Base-by-base conservation (phyloP, 2,329 filamentous ascomycete species). In the Fusarium zealandicum region DNA sequence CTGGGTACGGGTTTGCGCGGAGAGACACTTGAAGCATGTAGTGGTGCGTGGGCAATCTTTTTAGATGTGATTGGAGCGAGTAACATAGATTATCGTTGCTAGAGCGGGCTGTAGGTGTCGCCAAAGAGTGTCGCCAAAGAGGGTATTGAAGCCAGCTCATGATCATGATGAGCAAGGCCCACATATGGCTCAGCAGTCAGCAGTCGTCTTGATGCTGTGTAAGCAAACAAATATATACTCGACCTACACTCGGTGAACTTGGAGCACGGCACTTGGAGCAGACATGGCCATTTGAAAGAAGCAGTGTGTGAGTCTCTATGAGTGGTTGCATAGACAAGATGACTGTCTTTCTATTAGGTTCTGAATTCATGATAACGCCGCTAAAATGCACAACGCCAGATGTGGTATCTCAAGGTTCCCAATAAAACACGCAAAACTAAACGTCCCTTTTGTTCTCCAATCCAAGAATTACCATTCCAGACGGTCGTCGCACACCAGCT, bases 401-500 rank as follows among this genome's bases (percentile, higher is more conserved):
- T 14, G 59, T 66, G 64, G 64, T 66, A 66, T 67, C 64, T 66
- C 33, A 51, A 56, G 37, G 33, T 52, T 39, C 47, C 35, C 25
- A 38, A 32, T 18, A 51, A 66, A 48, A 31, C 39, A 47, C n/a
- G n/a, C 30, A 40, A 55, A 49, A 38, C 31, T 38, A 20, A 35
- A 51, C 31, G 27, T 22, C 41, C 12, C 20, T 28, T 46, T 36
- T 12, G 30, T 47, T 30, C 28, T 37, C 35, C 22, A 31, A 18
- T 35, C 9, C 18, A 5, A 31, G 14, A 32, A 14, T 33, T 61
- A 81, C 73, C 78, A 79, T 68, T 83, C 82, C 54, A 87, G 69
- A 36, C 85, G 77, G 72, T 87, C 83, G 69, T 88, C 85, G 66
- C 82, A 85, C 25, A 83, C 72, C 28, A 88, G 72, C 40, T 74